Conservation (phyloP, 2,329 filamentous ascomycete genomes). For the Colletotrichum eremochloae region DNA sequence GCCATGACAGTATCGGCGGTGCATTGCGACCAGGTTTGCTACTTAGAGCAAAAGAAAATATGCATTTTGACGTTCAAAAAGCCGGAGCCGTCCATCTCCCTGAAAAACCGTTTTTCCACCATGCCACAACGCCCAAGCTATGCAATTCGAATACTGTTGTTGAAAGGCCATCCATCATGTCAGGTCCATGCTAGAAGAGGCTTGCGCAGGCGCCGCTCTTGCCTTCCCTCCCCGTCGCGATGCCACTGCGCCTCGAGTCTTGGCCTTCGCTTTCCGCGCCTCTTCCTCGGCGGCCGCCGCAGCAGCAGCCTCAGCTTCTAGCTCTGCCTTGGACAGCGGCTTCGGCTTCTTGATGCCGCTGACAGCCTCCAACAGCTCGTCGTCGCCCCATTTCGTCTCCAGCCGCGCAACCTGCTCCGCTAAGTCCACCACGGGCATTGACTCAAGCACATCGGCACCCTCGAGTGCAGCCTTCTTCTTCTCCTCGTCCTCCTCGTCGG, state of each 20-base stretch:
- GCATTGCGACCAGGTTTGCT: slow-evolving; percentile 33
- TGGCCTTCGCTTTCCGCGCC: slow-evolving; percentile 46
- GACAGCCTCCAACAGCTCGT: slow-evolving; percentile 60
- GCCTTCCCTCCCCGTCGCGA: slow-evolving; percentile 49
- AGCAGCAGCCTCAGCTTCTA: slow-evolving; percentile 47
- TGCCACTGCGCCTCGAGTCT: slow-evolving; percentile 37
- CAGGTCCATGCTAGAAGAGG: slow-evolving; percentile 41
- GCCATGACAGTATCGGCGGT: slow-evolving; percentile 32
- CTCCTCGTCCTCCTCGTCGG: slow-evolving; percentile 43
- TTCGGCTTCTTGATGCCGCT: slow-evolving; percentile 57
- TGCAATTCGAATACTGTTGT: slow-evolving; percentile 24
- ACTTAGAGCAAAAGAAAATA: slow-evolving; percentile 35
- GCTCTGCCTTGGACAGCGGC: slow-evolving; percentile 44
- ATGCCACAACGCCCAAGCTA: slow-evolving; percentile 41
- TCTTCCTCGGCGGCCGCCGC: slow-evolving; percentile 46
- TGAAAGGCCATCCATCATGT: slow-evolving; percentile 18
- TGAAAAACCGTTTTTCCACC: slow-evolving; percentile 22
- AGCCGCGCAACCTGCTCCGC: slow-evolving; percentile 56
- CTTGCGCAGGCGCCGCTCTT: slow-evolving; percentile 45
- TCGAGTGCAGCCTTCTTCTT: slow-evolving; percentile 45
- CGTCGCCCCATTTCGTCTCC: slow-evolving; percentile 58
- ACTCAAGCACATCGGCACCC: slow-evolving; percentile 16
- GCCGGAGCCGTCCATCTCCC: background rate
- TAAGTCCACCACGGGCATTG: slow-evolving; percentile 44
- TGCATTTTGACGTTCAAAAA: slow-evolving; percentile 42